Conservation (phyloP, 2,329 filamentous ascomycete species). For the Talaromyces sp. region DNA sequence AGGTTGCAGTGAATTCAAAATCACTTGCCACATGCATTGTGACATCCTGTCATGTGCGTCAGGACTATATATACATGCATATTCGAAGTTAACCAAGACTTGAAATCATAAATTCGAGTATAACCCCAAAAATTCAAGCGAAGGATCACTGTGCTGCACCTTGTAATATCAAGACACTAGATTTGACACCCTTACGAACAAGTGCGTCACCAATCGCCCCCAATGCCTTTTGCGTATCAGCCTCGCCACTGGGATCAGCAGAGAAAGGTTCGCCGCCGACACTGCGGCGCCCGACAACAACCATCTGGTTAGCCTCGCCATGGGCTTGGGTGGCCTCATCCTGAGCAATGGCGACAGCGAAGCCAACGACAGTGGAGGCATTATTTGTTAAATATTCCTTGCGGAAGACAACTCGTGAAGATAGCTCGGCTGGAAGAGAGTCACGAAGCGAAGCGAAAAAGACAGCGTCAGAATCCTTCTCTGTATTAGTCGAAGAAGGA, state of each 20-base stretch:
- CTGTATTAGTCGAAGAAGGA: neutral
- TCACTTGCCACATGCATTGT: neutral
- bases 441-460: slow-evolving; percentile 56
- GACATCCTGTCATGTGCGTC: neutral
- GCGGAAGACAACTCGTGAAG: slow-evolving; percentile 54
- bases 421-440: slow-evolving; percentile 49
- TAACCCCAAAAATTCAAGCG: neutral
- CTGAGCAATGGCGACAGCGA: slow-evolving; percentile 50
- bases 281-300: slow-evolving; percentile 58
- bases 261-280: neutral
- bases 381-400: slow-evolving; percentile 25
- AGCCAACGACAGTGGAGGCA: slow-evolving; percentile 21
- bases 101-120: neutral
- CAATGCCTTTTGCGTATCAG: slow-evolving; percentile 24
- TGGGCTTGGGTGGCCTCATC: slow-evolving; percentile 56
- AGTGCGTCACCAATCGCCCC: slow-evolving; percentile 33
- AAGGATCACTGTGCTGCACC: slow-evolving; percentile 32
- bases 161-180: slow-evolving; percentile 67
- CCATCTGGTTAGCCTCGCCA: slow-evolving; percentile 64
- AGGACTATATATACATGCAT: neutral
- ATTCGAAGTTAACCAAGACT: neutral
- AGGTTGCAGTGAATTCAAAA: too few species aligned
- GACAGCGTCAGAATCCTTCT: slow-evolving; percentile 41
- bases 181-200: slow-evolving; percentile 54
- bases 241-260: slow-evolving; percentile 6